phyloP scores from a whole-genome alignment of 169 alveolate species.

The Plasmodium gallinaceum region DNA sequence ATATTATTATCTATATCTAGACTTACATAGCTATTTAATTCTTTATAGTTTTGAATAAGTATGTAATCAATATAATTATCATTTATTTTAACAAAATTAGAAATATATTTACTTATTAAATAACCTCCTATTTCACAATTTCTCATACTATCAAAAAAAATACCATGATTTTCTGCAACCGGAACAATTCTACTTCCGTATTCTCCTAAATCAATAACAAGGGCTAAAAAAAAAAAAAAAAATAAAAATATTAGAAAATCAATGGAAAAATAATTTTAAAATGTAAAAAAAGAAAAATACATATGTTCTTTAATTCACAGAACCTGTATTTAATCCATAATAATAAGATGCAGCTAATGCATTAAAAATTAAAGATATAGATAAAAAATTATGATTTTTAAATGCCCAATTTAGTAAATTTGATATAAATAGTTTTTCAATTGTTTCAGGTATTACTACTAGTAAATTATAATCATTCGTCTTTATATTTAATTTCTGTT shows the following conservation, averaged over 20 bases:
- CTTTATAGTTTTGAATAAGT: conserved; percentile 73
- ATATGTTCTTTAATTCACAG: neutral
- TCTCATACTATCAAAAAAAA: conserved; percentile 29
- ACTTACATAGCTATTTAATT: conserved; percentile 67
- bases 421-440: conserved; percentile 44
- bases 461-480: conserved; percentile 54
- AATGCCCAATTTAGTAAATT: conserved; percentile 72
- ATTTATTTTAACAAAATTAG: conserved; percentile 65
- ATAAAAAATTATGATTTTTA: conserved; percentile 31
- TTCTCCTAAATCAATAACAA: conserved; percentile 73
- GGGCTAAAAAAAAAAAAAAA: conserved; percentile 19
- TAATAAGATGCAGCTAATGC: conserved; percentile 71
- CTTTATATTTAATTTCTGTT: conserved; percentile 55
- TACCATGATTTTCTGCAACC: conserved; percentile 70
- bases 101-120: conserved; percentile 69
- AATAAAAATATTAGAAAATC: neutral
- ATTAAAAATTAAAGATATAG: conserved; percentile 73
- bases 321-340: conserved; percentile 75
- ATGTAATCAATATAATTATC: conserved; percentile 59
- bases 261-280: neutral
- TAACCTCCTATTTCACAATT: conserved; percentile 72
- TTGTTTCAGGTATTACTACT: conserved; percentile 57
- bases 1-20: conserved; percentile 66
- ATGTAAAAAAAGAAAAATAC: neutral
- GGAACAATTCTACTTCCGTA: conserved; percentile 62